Base-by-base conservation (phyloP, 768 basidiomycete genomes). In the Hypsizygus marmoreus region DNA sequence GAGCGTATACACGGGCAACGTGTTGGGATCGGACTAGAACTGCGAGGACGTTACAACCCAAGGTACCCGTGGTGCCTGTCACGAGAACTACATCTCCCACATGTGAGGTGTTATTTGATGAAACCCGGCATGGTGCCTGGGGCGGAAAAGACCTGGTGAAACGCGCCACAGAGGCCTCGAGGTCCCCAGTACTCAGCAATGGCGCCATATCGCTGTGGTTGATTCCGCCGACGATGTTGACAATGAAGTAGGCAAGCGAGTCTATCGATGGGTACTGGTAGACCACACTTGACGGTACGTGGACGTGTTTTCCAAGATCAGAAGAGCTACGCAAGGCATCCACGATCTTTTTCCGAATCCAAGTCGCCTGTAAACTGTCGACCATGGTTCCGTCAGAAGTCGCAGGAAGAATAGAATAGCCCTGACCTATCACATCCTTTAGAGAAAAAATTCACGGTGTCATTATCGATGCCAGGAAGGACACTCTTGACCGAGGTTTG, bases 1-100 rank as follows among this genome's bases (percentile, higher is more conserved):
- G 29, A 1, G 66, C 67, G 40, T 67, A 68, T 4, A 73, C 54
- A 16, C 20, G 41, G 4, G 47, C 29, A 7, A 67, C 44, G 2
- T 46, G 40, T 3, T 48, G 40, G 7, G 32, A 20, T 4, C 20
- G 25, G 24, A 64, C 44, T 22, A 71, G 54, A 9, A 44, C 43
- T 2, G 52, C 53, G 10, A 73, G 50, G 8, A 71, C 17, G 32
- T 60, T 50, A 1, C 57, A 55, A 6, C 71, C 72, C 8, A 73
- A 48, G 2, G 60, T 50, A 2, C 67, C 67, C 6, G 67, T 71
- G 10, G 65, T 71, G 0, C 69, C 70, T 1, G 69, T 73, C 12
- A 71, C 39, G 19, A 72, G 50, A 25, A 73, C 48, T 1, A 51
- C 58, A 43, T 64, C 43, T 17, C 53, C 25, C 31, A 12, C 33